Evolutionary conservation across 441 rosid genomes (phyloP).

Genomic region (Cnidoscolus chayamansa): DNA sequence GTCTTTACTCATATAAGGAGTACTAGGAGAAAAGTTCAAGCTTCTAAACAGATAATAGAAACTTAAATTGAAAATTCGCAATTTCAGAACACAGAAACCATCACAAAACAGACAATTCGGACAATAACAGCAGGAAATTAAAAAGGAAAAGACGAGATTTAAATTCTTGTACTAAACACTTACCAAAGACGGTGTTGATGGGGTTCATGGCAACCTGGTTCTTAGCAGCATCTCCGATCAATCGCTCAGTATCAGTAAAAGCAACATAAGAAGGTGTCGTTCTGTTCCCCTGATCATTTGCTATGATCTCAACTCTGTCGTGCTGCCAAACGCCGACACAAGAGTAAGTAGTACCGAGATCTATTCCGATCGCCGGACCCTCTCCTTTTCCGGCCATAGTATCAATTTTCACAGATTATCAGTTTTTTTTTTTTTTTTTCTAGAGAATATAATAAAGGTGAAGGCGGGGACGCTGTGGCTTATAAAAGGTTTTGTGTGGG

Average conservation of each 20-base stretch:
- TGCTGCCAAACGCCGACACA: constrained; percentile 59
- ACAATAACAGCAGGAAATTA: no score
- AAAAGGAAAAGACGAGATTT: no score
- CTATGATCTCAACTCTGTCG: constrained; percentile 56
- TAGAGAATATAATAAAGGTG: background rate
- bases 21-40: no score
- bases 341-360: constrained; percentile 54
- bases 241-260: constrained; percentile 45
- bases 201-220: constrained; percentile 54
- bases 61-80: no score
- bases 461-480: no score
- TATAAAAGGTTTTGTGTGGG: background rate
- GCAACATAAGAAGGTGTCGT: constrained; percentile 55
- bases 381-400: constrained; percentile 43
- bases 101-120: no score
- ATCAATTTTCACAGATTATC: background rate
- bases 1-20: no score
- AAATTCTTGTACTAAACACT: no score
- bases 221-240: constrained; percentile 44
- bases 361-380: constrained; percentile 54
- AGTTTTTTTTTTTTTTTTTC: no score
- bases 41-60: no score
- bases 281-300: constrained; percentile 53
- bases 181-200: constrained; percentile 36
- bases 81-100: no score